Conservation (phyloP, 2,329 filamentous ascomycete species). For the Xylogone sp. region DNA sequence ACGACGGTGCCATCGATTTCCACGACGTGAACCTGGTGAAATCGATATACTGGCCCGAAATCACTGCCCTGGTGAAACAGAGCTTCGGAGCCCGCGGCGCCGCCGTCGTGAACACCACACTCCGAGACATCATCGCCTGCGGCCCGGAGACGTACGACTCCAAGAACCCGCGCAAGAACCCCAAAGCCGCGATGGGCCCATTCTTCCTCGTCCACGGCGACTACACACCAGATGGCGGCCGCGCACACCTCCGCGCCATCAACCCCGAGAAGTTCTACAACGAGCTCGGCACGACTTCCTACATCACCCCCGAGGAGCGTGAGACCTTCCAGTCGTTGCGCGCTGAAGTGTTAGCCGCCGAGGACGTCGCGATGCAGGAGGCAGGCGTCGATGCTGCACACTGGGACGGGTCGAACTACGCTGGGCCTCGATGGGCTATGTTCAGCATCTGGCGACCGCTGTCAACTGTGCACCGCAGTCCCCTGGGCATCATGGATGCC, state of each 20-base stretch:
- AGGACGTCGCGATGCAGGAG: neutral
- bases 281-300: neutral
- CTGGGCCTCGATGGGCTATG: neutral
- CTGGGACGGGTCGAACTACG: neutral
- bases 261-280: neutral
- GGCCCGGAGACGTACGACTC: neutral
- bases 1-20: neutral
- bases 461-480: neutral
- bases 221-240: neutral
- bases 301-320: neutral
- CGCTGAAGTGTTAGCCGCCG: neutral
- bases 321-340: neutral
- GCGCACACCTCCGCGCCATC: neutral
- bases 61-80: neutral
- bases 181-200: neutral
- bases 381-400: neutral
- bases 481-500: too few species aligned
- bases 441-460: neutral
- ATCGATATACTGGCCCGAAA: neutral
- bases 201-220: neutral
- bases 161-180: neutral
- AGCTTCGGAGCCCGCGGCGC: neutral
- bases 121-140: neutral
- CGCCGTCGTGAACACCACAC: neutral
- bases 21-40: neutral